Evolutionary conservation across 768 basidiomycete genomes (phyloP), one percentile per base, ranked within the genome.

Genomic region (Fistulinella prunicolor): DNA sequence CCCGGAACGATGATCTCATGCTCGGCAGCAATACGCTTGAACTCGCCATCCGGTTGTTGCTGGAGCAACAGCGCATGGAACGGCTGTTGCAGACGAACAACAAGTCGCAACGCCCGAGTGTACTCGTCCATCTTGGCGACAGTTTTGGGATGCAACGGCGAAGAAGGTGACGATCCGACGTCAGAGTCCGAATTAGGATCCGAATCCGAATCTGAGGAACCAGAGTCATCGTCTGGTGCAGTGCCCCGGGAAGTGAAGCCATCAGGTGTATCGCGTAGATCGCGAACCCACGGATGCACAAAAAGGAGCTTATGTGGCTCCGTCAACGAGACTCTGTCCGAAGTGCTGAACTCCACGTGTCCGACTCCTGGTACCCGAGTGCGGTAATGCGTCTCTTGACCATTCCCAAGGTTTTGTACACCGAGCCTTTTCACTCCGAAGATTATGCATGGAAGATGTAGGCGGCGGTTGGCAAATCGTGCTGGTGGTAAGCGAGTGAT

Each of bases 11-110:
- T 5, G 13, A 53, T 51, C 21, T 23, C 43, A 9, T 37, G 32
- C 19, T 51, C 43, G 10, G 42, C 24, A 29, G 44, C 52, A 10
- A 53, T 29, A 35, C 53, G 62, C 24, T 57, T 68, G 66, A 53
- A 34, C 12, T 36, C 19, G 1, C 35, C 44, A 21, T 23, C 13
- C 0, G 22, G 26, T 23, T 55, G 43, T 22, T 50, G 46, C 19
- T 29, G 28, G 22, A 55, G 44, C 30, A 54, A 29, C 13, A 55
- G 20, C 7, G 35, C 42, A 6, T 22, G 26, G 39, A 57, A 56
- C 12, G 44, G 54, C 32, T 55, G 44, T 30, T 30, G 41, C 10
- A 55, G 23, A 32, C 38, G 44, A 17, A 36, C 45, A n/a, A 56
- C 2, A 1, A 56, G 13, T n/a, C 43, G 55, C 37, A 51, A 24